These are phyloP conservation scores for Bathelium albidoporum DNA, from an alignment of 495 filamentous ascomycete species.

Conservation along the genomic window DNA sequence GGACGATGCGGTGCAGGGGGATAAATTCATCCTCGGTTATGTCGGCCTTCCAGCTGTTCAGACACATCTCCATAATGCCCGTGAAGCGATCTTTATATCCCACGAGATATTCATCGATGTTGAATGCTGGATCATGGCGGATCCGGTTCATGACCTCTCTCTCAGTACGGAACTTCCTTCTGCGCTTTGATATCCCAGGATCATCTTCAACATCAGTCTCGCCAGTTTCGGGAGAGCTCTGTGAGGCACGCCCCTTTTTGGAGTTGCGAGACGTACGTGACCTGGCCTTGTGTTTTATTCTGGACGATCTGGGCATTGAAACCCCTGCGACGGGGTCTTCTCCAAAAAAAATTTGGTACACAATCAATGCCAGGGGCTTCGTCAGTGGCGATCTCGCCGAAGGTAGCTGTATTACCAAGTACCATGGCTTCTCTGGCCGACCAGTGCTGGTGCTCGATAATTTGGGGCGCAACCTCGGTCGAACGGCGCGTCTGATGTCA, in stretches of 20 bases:
- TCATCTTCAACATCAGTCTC: not conserved
- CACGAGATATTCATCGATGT: constrained; percentile 54
- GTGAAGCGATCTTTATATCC: constrained; percentile 68
- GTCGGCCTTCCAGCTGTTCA: constrained; percentile 63
- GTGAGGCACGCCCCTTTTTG: too few relatives aligned
- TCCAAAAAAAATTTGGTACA: not conserved
- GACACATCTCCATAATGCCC: constrained; percentile 50
- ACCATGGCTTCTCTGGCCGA: not conserved
- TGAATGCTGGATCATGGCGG: constrained; percentile 56
- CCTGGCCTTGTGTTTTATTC: too few relatives aligned
- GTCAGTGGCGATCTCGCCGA: not conserved
- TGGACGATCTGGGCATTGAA: too few relatives aligned
- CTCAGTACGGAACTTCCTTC: constrained; percentile 32
- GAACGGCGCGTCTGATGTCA: not conserved
- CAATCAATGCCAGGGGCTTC: not conserved
- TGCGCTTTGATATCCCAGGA: constrained; percentile 2
- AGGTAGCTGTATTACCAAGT: not conserved
- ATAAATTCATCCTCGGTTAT: constrained; percentile 78
- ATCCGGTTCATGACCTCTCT: constrained; percentile 62
- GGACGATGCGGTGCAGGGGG: constrained; percentile 67
- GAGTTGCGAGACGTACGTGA: too few relatives aligned
- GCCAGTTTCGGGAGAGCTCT: not conserved
- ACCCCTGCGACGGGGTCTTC: too few relatives aligned
- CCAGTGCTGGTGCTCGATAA: not conserved
- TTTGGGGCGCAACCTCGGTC: not conserved